phyloP scores from a whole-genome alignment of 345 rosid species.

The Populus pruinosa region DNA sequence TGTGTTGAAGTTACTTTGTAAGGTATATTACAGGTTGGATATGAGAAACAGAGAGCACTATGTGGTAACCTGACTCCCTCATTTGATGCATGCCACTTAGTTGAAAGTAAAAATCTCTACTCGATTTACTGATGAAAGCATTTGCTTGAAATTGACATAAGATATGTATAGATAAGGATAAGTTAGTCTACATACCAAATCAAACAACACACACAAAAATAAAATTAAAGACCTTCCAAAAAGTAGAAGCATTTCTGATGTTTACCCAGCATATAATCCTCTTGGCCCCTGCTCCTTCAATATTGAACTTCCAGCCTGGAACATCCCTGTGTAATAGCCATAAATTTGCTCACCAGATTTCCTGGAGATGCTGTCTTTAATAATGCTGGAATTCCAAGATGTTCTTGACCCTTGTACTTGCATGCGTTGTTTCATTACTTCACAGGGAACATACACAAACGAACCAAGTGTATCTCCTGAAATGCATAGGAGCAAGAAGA shows the following conservation, averaged over 20 bases:
- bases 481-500: slow-evolving; percentile 28
- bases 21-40: not conserved
- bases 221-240: not conserved
- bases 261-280: slow-evolving; percentile 90
- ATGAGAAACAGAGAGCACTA: not conserved
- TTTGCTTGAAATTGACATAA: not conserved
- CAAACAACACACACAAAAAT: not conserved
- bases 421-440: slow-evolving; percentile 97
- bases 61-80: not conserved
- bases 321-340: slow-evolving; percentile 78
- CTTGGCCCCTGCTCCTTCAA: slow-evolving; percentile 79
- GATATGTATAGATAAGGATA: not conserved
- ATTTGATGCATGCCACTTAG: not conserved
- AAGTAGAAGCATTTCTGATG: not conserved
- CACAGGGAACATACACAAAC: slow-evolving; percentile 86
- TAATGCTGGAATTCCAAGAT: slow-evolving; percentile 59
- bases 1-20: not conserved
- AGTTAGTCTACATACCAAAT: not conserved
- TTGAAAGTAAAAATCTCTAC: not conserved
- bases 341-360: slow-evolving; percentile 58
- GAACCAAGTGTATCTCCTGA: slow-evolving; percentile 97
- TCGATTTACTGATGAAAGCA: not conserved
- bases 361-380: slow-evolving; percentile 37
- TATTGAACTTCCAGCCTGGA: slow-evolving; percentile 83
- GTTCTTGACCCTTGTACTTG: slow-evolving; percentile 83